These are phyloP conservation scores for Luffa aegyptiaca DNA, from an alignment of 306 rosid genomes.

Conservation along the genomic window DNA sequence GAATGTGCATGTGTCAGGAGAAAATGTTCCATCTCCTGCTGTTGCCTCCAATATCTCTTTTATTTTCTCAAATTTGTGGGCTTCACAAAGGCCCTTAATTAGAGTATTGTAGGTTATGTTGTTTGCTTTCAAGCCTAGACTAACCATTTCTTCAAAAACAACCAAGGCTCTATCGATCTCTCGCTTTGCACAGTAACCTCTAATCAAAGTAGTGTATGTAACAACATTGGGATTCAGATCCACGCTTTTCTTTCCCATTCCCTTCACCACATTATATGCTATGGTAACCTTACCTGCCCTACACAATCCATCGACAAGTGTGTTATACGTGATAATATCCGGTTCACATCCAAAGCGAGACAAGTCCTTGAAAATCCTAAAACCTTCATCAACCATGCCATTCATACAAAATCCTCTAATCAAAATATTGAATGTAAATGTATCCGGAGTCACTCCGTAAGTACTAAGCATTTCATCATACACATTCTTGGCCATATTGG, in stretches of 20 bases:
- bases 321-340: conserved; percentile 61
- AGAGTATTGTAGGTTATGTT: conserved; percentile 56
- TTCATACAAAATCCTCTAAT: conserved; percentile 79
- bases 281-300: conserved; percentile 50
- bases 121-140: conserved; percentile 48
- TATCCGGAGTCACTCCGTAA: conserved; percentile 60
- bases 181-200: conserved; percentile 59
- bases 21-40: conserved; percentile 25
- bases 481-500: conserved; percentile 46
- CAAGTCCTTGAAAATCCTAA: conserved; percentile 51
- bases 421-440: conserved; percentile 53
- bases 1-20: conserved; percentile 67
- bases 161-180: conserved; percentile 53
- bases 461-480: conserved; percentile 70
- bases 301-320: conserved; percentile 85
- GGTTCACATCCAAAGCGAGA: conserved; percentile 40
- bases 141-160: conserved; percentile 62
- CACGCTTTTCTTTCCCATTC: conserved; percentile 46
- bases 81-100: conserved; percentile 72
- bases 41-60: conserved; percentile 43
- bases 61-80: conserved; percentile 36
- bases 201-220: conserved; percentile 70
- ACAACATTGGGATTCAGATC: conserved; percentile 67
- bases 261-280: conserved; percentile 62
- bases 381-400: conserved; percentile 64